phyloP scores from a whole-genome alignment of 148 eudicot species.

The Nepenthes mirabilis region DNA sequence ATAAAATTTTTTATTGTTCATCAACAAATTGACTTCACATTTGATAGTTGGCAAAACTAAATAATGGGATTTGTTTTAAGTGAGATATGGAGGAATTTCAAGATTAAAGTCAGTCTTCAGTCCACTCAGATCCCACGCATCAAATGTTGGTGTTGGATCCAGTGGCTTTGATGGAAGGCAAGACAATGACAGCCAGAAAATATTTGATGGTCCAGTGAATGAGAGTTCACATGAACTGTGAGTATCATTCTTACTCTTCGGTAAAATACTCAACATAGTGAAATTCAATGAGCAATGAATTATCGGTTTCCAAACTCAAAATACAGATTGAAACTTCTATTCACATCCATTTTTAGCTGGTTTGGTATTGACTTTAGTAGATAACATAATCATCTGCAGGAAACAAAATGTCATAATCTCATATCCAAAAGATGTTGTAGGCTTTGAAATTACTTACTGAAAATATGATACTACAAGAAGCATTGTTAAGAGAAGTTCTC shows the following conservation, averaged over 20 bases:
- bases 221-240: conserved; percentile 42
- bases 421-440: too few species aligned
- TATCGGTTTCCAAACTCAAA: not conserved
- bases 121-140: conserved; percentile 39
- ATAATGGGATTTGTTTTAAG: conserved; percentile 15
- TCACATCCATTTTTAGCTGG: too few species aligned
- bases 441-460: too few species aligned
- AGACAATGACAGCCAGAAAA: conserved; percentile 26
- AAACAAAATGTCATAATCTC: too few species aligned
- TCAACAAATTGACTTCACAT: not conserved
- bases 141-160: conserved; percentile 63
- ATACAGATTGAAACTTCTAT: not conserved
- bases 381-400: too few species aligned
- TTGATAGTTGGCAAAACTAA: not conserved
- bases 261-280: not conserved
- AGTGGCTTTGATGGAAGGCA: conserved; percentile 46
- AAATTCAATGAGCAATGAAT: not conserved
- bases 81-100: conserved; percentile 28
- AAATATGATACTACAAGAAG: too few species aligned
- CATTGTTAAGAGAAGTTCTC: too few species aligned
- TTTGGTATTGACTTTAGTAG: too few species aligned
- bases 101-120: conserved; percentile 16
- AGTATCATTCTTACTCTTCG: conserved; percentile 14
- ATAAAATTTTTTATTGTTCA: too few species aligned
- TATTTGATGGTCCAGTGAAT: conserved; percentile 16